phyloP scores from a whole-genome alignment of 371 early-diverging fungal genomes.

The Sanchytrium tribonematis region DNA sequence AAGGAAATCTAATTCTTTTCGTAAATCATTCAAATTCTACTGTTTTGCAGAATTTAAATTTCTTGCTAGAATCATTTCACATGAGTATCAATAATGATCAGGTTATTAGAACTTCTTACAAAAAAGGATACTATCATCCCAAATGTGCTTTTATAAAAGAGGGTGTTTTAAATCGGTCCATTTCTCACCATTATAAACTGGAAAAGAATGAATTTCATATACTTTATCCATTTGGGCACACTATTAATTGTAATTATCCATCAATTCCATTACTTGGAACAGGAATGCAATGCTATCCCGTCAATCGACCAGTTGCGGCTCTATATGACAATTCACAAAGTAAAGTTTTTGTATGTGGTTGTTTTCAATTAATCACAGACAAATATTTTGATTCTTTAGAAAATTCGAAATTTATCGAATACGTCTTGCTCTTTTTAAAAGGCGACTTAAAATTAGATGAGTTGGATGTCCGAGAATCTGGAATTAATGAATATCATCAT shows the following conservation, averaged over 20 bases:
- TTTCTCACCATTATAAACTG: background rate
- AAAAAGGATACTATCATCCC: background rate
- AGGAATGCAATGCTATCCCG: background rate
- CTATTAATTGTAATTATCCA: background rate
- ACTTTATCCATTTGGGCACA: background rate
- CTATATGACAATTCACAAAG: background rate
- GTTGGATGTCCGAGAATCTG: slow-evolving; percentile 26
- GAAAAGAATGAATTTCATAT: background rate
- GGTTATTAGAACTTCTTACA: background rate
- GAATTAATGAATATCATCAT: slow-evolving; percentile 26
- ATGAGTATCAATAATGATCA: background rate
- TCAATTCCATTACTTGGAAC: background rate
- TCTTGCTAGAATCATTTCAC: background rate
- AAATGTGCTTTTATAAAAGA: background rate
- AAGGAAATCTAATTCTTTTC: background rate
- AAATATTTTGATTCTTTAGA: slow-evolving; percentile 1
- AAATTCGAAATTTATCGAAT: slow-evolving; percentile 1
- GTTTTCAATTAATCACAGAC: slow-evolving; percentile 6
- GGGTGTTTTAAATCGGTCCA: background rate
- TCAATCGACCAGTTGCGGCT: background rate
- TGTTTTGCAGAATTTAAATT: background rate
- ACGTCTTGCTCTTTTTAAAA: background rate
- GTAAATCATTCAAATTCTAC: background rate
- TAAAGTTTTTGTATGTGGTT: slow-evolving; percentile 19
- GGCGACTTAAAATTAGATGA: slow-evolving; percentile 15